These are phyloP conservation scores for Beta corolliflora DNA, from an alignment of 179 eudicot genomes.

Conservation along the genomic window DNA sequence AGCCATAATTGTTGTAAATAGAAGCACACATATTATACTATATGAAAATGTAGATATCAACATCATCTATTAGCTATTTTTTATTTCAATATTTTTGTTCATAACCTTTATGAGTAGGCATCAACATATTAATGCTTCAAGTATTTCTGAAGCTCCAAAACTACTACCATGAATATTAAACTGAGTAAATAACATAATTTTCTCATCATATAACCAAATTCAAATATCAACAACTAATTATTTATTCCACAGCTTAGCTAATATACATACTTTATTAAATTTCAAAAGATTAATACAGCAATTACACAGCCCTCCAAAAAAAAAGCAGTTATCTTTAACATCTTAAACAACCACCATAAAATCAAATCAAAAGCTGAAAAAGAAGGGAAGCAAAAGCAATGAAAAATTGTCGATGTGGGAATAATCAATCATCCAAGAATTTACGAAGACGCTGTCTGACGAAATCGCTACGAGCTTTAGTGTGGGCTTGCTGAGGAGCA, in stretches of 20 bases:
- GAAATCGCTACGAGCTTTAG: constrained; percentile 56
- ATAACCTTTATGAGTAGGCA: neutral
- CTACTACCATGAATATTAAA: too few species aligned
- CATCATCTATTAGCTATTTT: too few species aligned
- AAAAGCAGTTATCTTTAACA: too few species aligned
- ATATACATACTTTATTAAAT: too few species aligned
- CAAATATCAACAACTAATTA: neutral
- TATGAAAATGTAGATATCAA: too few species aligned
- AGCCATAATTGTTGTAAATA: too few species aligned
- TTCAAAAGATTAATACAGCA: too few species aligned
- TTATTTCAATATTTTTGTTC: too few species aligned
- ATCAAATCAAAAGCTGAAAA: neutral
- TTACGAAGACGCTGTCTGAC: constrained; percentile 58
- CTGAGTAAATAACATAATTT: neutral
- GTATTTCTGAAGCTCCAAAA: neutral
- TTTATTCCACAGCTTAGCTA: neutral
- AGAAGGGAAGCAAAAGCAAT: too few species aligned
- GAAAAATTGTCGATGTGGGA: neutral
- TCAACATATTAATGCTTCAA: too few species aligned
- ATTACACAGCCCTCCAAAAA: neutral
- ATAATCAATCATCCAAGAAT: constrained; percentile 45
- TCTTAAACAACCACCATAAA: too few species aligned
- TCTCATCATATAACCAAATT: neutral
- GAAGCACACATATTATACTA: too few species aligned
- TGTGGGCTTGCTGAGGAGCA: constrained; percentile 59